A percentile compares a stretch with the other conserved stretches of the same genome.
phyloP scores from a whole-genome alignment of 2,329 filamentous ascomycete species.

The Paracoccidioides brasiliensis region DNA sequence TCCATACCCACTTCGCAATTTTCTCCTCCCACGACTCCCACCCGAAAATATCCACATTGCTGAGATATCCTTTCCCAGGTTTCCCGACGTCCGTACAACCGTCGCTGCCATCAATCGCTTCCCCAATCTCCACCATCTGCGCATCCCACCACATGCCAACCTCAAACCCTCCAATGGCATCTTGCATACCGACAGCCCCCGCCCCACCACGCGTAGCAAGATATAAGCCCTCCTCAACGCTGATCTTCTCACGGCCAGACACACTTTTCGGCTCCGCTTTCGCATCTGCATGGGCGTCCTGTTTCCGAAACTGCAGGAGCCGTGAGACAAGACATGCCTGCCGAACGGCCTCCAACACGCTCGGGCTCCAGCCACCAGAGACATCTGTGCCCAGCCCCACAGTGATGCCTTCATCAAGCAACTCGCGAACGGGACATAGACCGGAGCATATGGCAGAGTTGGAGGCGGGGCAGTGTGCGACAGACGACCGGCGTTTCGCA shows the following conservation, averaged over 20 bases:
- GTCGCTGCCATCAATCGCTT: slow-evolving; percentile 13
- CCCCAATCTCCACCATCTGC: slow-evolving; percentile 59
- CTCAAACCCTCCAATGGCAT: slow-evolving; percentile 66
- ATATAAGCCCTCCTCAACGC: slow-evolving; percentile 75
- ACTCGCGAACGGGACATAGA: slow-evolving; percentile 57
- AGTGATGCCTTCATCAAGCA: slow-evolving; percentile 61
- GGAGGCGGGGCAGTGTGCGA: slow-evolving; percentile 77
- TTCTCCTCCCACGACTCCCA: slow-evolving; percentile 80
- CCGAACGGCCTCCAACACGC: slow-evolving; percentile 67
- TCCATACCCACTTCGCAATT: slow-evolving; percentile 89
- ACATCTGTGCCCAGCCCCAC: slow-evolving; percentile 88
- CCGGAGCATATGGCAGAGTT: slow-evolving; percentile 77
- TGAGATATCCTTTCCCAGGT: slow-evolving; percentile 30
- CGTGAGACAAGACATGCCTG: slow-evolving; percentile 69
- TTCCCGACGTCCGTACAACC: slow-evolving; percentile 21
- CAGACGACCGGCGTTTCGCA: slow-evolving; percentile 46
- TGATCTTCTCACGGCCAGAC: slow-evolving; percentile 42
- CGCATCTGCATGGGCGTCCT: slow-evolving; percentile 7
- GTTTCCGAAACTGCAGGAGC: slow-evolving; percentile 45
- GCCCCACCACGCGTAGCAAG: slow-evolving; percentile 84
- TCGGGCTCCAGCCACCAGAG: slow-evolving; percentile 71
- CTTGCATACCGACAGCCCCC: slow-evolving; percentile 58
- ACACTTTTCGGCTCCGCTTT: not conserved
- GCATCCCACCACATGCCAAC: slow-evolving; percentile 85
- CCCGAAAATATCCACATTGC: slow-evolving; percentile 74